Base-by-base conservation (phyloP, 768 basidiomycete genomes). In the Leucogyrophana mollusca region DNA sequence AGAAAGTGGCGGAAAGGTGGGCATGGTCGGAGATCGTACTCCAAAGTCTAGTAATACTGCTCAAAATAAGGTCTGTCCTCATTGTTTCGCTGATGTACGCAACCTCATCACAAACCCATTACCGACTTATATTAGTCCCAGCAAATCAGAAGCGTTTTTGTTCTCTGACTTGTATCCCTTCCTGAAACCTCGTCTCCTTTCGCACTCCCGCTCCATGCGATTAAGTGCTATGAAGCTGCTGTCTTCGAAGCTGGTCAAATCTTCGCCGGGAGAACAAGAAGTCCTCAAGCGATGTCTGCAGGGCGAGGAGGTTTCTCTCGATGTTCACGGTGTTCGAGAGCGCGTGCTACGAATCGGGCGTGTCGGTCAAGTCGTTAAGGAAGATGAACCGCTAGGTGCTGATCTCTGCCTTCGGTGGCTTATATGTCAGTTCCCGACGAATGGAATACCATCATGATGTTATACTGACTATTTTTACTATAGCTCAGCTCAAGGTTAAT, bases 401-500 rank as follows among this genome's bases (percentile, higher is more conserved):
- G 84, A 89, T 47, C 57, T 90, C 4, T 83, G 80, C 47, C 69
- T 76, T 5, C 65, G 83, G 34, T 94, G 91, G 87, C 61, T 93
- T 17, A 77, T 86, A 22, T 84, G 88, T 89, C 40, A 46, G 76
- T 68, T 4, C 41, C 4, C 25, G 8, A 9, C 36, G n/a, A n/a
- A n/a, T n/a, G n/a, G n/a, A n/a, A n/a, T n/a, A n/a, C n/a, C n/a
- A n/a, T n/a, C n/a, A n/a, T n/a, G n/a, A n/a, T n/a, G n/a, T n/a
- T n/a, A n/a, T n/a, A n/a, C n/a, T n/a, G n/a, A n/a, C n/a, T n/a
- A n/a, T n/a, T n/a, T n/a, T n/a, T n/a, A n/a, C 27, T 45, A 20
- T 56, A 87, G 90, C 88, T 5, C 94, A 96, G 61, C 73, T 97
- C 43, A 97, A 98, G 69, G 87, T 97, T 50, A 95, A 94, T 61